Percentiles rank a stretch among this genome's conserved stretches.
phyloP scores from a whole-genome alignment of 2,329 filamentous ascomycete genomes.

The Aspergillus glaucus region DNA sequence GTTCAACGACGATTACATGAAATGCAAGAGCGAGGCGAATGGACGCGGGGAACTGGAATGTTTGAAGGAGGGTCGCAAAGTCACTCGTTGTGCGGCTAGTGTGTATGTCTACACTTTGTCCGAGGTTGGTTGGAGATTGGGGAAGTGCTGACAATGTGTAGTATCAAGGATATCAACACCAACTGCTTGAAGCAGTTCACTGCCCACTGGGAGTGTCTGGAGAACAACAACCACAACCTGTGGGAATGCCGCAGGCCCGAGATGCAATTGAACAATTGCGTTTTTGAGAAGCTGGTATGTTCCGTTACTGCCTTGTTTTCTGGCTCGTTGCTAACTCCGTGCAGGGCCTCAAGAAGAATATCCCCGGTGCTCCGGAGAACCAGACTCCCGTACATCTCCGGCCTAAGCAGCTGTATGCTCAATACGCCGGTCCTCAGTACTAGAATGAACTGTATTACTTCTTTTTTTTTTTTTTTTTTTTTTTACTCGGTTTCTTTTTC shows the following conservation, averaged over 20 bases:
- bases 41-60: slow-evolving; percentile 90
- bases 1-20: slow-evolving; percentile 99
- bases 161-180: slow-evolving; percentile 92
- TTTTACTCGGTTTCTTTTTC: slow-evolving; percentile 14
- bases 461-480: slow-evolving; percentile 16
- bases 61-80: slow-evolving; percentile 91
- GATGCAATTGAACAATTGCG: slow-evolving; percentile 88
- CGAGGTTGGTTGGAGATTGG: not conserved
- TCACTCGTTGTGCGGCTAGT: slow-evolving; percentile 91
- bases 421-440: slow-evolving; percentile 34
- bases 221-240: slow-evolving; percentile 95
- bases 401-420: slow-evolving; percentile 43
- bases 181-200: slow-evolving; percentile 88
- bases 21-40: slow-evolving; percentile 93
- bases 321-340: slow-evolving; percentile 1
- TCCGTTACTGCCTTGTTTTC: not conserved
- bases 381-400: slow-evolving; percentile 69
- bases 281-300: slow-evolving; percentile 89
- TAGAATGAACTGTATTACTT: slow-evolving; percentile 20
- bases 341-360: slow-evolving; percentile 73
- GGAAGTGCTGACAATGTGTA: slow-evolving; percentile 30
- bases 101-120: slow-evolving; percentile 63
- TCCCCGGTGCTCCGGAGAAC: slow-evolving; percentile 66
- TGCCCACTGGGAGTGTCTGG: slow-evolving; percentile 89
- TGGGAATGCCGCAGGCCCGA: slow-evolving; percentile 90